Base-by-base conservation (phyloP, 1,139 yeast genomes). In the Candida neerlandica region DNA sequence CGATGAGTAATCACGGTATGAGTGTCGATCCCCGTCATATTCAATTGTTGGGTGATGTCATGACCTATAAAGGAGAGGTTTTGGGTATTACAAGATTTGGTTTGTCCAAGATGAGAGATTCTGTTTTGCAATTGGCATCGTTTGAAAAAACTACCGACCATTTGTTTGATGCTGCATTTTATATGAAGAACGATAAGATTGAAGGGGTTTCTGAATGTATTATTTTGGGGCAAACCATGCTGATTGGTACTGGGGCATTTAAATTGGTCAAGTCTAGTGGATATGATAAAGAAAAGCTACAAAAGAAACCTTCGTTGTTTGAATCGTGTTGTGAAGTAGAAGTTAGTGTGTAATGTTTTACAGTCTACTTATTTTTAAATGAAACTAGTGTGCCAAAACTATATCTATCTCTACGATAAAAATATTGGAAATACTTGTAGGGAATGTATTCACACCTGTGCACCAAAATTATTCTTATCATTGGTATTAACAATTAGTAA, bases 1-100 rank as follows among this genome's bases (percentile, higher is more conserved):
- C 99, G 50, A 95, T 95, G 99, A 86, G 96, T 69, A 90, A 91
- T 69, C 99, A 95, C 77, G 99, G 99, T 70, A 95, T 95, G 99
- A 89, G 96, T 67, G 98, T 95, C 51, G 99, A 95, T 77, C 99
- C 99, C 55, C 96, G 99, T 77, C 99, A 95, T 71, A 91, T 95
- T 66, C 99, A 94, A 73, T 75, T 95, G 47, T 75, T 95, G 55
- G 99, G 99, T 55, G 99, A 95, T 67, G 99, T 95, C 50, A 95
- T 95, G 99, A 90, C 98, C 0, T 95, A 90, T 69, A 95, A 94
- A 73, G 99, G 99, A 52, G 99, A 95, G 66, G 96, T 95, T 6
- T 78, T 95, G 60, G 99, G 99, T 69, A 95, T 95, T 64, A 95
- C 99, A 3, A 82, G 99, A 71, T 95, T 95, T 63, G 99, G 99